A percentile compares a stretch with the other conserved stretches of the same genome.
These are phyloP conservation scores for Thalassiosira profunda DNA, from an alignment of 108 stramenopile species.

Conservation along the genomic window DNA sequence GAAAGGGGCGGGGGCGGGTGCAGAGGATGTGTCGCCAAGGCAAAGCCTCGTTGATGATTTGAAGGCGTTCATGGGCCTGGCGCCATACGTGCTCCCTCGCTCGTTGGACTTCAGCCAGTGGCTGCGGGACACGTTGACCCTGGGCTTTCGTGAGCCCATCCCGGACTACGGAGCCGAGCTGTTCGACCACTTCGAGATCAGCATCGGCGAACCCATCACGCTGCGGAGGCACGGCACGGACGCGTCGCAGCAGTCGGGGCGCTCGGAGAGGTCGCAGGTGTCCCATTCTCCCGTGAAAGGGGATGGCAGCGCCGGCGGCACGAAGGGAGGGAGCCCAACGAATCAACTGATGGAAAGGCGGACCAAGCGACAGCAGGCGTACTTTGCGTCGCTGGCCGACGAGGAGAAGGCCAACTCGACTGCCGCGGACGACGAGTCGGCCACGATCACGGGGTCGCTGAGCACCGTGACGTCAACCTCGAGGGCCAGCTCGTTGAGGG, in stretches of 20 bases:
- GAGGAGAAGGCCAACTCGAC: slow-evolving; percentile 1
- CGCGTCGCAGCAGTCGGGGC: neutral
- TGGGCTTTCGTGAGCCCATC: slow-evolving; percentile 37
- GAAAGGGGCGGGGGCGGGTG: neutral
- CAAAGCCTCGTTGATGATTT: slow-evolving; percentile 30
- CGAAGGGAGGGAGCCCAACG: neutral
- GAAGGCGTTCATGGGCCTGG: slow-evolving; percentile 18
- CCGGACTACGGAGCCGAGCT: slow-evolving; percentile 45
- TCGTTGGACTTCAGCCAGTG: slow-evolving; percentile 40
- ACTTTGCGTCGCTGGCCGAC: slow-evolving; percentile 38
- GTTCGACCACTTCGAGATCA: slow-evolving; percentile 50
- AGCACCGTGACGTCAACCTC: slow-evolving; percentile 17
- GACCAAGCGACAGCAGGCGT: slow-evolving; percentile 33
- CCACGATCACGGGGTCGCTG: slow-evolving; percentile 24
- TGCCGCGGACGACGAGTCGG: slow-evolving; percentile 34
- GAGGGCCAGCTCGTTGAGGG: neutral
- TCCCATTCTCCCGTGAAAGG: slow-evolving; percentile 2
- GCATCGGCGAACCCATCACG: slow-evolving; percentile 15
- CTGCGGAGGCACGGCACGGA: slow-evolving; percentile 9
- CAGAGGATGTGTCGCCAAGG: slow-evolving; percentile 5
- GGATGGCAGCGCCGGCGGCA: neutral
- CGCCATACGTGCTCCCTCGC: slow-evolving; percentile 40
- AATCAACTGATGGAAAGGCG: slow-evolving; percentile 15
- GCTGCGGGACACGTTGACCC: slow-evolving; percentile 32
- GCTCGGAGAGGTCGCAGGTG: slow-evolving; percentile 5